These are phyloP conservation scores for Kalmanozyma brasiliensis DNA, from an alignment of 1,284 basidiomycete species.

Conservation along the genomic window DNA sequence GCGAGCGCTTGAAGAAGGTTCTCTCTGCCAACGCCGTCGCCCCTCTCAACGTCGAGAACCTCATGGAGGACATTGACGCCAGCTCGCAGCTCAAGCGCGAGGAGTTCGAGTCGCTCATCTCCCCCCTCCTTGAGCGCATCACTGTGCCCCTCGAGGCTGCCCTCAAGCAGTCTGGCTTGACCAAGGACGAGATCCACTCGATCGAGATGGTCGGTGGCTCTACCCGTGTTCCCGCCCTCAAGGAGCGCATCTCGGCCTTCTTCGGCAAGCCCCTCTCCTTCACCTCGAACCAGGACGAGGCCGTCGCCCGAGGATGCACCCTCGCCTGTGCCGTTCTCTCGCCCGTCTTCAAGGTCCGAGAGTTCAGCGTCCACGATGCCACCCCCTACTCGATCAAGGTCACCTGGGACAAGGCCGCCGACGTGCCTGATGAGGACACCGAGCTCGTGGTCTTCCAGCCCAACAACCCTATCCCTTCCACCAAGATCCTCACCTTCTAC, in stretches of 20 bases:
- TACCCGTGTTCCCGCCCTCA: constrained; percentile 65
- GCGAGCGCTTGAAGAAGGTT: constrained; percentile 68
- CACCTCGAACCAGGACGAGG: constrained; percentile 67
- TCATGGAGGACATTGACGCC: constrained; percentile 68
- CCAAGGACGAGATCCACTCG: constrained; percentile 65
- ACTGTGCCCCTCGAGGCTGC: constrained; percentile 59
- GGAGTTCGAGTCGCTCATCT: constrained; percentile 65
- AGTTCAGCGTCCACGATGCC: constrained; percentile 66
- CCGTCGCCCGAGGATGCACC: constrained; percentile 65
- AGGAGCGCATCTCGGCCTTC: constrained; percentile 62
- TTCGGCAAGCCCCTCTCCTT: constrained; percentile 62
- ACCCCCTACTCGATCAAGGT: constrained; percentile 68
- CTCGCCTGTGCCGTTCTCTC: constrained; percentile 67
- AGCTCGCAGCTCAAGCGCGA: constrained; percentile 66
- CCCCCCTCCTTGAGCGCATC: constrained; percentile 61
- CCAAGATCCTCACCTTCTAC: constrained; percentile 68
- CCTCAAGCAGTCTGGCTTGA: constrained; percentile 62
- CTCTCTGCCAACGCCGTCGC: constrained; percentile 67
- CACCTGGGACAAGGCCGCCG: constrained; percentile 66
- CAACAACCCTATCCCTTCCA: constrained; percentile 68
- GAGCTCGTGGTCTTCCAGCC: constrained; percentile 67
- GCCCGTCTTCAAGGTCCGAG: constrained; percentile 67
- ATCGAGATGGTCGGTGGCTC: constrained; percentile 67
- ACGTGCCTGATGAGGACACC: constrained; percentile 67
- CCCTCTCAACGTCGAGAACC: constrained; percentile 66